phyloP scores from a whole-genome alignment of 148 eudicot species.

The Rhododendron henanense region DNA sequence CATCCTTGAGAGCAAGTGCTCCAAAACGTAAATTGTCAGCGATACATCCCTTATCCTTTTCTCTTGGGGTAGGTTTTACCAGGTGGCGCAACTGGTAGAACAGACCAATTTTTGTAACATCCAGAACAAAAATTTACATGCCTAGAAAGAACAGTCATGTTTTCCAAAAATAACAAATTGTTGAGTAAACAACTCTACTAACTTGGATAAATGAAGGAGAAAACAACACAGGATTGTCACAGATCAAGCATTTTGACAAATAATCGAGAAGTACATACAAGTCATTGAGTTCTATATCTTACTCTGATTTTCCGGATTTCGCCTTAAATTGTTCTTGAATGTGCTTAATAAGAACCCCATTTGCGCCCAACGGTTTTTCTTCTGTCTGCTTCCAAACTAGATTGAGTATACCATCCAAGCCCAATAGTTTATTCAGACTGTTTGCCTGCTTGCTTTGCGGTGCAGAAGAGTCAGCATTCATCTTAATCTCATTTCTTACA shows the following conservation, averaged over 20 bases:
- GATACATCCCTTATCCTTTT: neutral
- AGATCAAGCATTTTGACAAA: neutral
- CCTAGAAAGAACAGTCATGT: neutral
- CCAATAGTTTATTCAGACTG: conserved; percentile 76
- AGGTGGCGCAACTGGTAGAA: neutral
- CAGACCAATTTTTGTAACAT: neutral
- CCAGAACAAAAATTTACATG: neutral
- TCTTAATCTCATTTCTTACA: conserved; percentile 93
- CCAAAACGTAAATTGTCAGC: neutral
- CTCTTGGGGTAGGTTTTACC: neutral
- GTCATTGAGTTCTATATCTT: conserved; percentile 25
- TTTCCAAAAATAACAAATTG: neutral
- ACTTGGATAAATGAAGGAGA: neutral
- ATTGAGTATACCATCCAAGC: conserved; percentile 93
- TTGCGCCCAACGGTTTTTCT: conserved; percentile 89
- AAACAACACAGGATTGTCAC: neutral
- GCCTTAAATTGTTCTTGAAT: conserved; percentile 96
- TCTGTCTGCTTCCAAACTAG: conserved; percentile 93
- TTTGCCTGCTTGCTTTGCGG: conserved; percentile 89
- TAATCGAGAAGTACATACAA: neutral
- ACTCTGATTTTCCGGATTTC: conserved; percentile 94
- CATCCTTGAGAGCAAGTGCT: neutral
- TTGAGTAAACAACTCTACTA: neutral
- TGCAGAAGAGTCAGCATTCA: conserved; percentile 81
- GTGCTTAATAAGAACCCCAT: conserved; percentile 84